Conservation (phyloP, 169 alveolate species). For the Eimeria praecox region DNA sequence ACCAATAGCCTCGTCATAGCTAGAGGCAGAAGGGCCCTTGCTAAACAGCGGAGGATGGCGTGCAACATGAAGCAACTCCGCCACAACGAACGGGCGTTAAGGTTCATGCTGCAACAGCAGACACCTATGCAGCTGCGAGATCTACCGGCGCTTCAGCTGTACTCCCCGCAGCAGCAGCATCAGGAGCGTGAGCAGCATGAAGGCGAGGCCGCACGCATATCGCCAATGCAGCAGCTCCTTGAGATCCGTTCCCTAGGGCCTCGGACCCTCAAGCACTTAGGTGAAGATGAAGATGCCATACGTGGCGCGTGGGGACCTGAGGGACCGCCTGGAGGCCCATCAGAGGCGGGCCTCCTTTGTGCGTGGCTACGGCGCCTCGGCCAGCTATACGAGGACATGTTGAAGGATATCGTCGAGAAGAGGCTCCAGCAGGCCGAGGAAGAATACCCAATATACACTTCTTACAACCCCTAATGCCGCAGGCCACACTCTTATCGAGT, state of each 20-base stretch:
- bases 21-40: constrained; percentile 67
- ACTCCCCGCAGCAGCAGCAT: not conserved
- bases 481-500: not conserved
- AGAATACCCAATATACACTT: constrained; percentile 45
- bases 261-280: not conserved
- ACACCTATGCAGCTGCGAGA: constrained; percentile 59
- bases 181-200: not conserved
- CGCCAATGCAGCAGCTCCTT: constrained; percentile 11
- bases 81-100: constrained; percentile 76
- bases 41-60: constrained; percentile 75
- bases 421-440: constrained; percentile 74
- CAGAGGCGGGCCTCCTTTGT: constrained; percentile 31
- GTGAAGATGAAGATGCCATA: constrained; percentile 29
- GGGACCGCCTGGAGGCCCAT: constrained; percentile 25
- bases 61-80: constrained; percentile 77
- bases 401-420: constrained; percentile 21
- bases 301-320: constrained; percentile 58
- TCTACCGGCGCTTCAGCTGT: constrained; percentile 78
- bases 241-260: constrained; percentile 62
- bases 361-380: constrained; percentile 68
- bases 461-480: constrained; percentile 22
- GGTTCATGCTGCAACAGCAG: constrained; percentile 73
- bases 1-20: constrained; percentile 75
- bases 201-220: not conserved
- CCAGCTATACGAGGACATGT: constrained; percentile 46